Conservation (phyloP, 768 basidiomycete species). For the Boletus vinaceobasis region DNA sequence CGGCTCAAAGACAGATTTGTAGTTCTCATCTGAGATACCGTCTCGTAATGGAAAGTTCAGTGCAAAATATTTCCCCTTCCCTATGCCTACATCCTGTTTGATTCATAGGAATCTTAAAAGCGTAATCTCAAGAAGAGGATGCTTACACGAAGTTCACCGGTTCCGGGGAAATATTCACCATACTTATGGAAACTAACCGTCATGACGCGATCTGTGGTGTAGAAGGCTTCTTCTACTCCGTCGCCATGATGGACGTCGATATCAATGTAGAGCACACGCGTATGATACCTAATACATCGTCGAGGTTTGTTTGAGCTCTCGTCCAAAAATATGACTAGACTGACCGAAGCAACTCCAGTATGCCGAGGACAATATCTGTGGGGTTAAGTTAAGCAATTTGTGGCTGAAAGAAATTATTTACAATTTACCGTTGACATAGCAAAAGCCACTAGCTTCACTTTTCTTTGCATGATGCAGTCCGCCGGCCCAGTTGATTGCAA, state of each 20-base stretch:
- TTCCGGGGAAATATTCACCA: conserved; percentile 98
- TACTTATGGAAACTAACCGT: conserved; percentile 98
- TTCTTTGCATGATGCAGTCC: conserved; percentile 99
- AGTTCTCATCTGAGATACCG: conserved; percentile 93
- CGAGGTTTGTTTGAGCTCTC: not conserved
- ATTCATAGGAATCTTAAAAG: conserved; percentile 9
- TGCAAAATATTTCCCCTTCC: conserved; percentile 92
- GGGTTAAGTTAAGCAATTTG: not conserved
- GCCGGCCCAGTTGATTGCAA: conserved; percentile 99
- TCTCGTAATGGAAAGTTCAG: conserved; percentile 94
- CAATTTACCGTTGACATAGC: conserved; percentile 87
- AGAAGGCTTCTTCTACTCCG: conserved; percentile 99
- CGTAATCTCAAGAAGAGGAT: not conserved
- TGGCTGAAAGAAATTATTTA: not conserved
- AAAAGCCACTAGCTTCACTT: conserved; percentile 98
- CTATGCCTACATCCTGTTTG: conserved; percentile 81
- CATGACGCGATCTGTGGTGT: conserved; percentile 98
- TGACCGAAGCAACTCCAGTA: conserved; percentile 87
- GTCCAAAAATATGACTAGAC: conserved; percentile 9
- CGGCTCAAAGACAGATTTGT: conserved; percentile 93
- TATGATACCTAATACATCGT: conserved; percentile 65
- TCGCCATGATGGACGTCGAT: conserved; percentile 99
- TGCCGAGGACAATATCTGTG: conserved; percentile 93
- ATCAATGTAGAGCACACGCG: conserved; percentile 94
- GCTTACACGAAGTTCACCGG: conserved; percentile 88